Base-by-base conservation (phyloP, 257 asterid genomes). In the Fraxinus cuspidata region DNA sequence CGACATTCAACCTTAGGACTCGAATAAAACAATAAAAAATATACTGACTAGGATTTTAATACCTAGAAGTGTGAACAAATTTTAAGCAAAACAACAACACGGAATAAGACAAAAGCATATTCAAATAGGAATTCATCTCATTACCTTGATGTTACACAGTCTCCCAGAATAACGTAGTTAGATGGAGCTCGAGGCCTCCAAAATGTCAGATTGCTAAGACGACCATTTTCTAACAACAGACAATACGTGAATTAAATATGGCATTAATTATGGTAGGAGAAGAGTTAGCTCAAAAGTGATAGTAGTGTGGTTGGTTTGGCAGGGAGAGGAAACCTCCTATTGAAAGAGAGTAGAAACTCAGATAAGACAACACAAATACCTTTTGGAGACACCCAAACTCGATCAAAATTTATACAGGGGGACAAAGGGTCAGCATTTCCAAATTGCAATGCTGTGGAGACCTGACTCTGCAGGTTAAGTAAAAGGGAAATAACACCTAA, bases 141-240 rank as follows among this genome's bases (percentile, higher is more conserved):
- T 82, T 82, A 95, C 99, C 99, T 87, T 78, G 99, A 95, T 56
- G 99, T 95, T 81, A 95, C 89, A 80, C 97, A 93, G 87, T 95
- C 99, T 64, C 99, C 99, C 89, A 95, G 82, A 81, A 92, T 82
- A 78, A 87, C 99, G 89, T 93, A 95, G 81, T 95, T 95, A 27
- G 98, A 86, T 44, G 97, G 98, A 88, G 99, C 98, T 77, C 92
- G 89, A 70, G 99, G 99, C 91, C 99, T 92, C 99, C 99, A 95
- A 84, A 95, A 95, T 74, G 98, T 95, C 81, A 95, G 83, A 83
- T 93, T 89, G 91, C 93, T 87, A 78, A 93, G 92, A 82, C 69
- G 81, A 70, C 93, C 98, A 81, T 87, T 88, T 79, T 91, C 99
- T 93, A 93, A 69, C 73, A 75, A 86, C 70, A 81, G 81, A 79